A percentile compares a stretch with the other conserved stretches of the same genome.
Conservation (phyloP, 2,329 filamentous ascomycete genomes). For the Aspergillus tamarii region DNA sequence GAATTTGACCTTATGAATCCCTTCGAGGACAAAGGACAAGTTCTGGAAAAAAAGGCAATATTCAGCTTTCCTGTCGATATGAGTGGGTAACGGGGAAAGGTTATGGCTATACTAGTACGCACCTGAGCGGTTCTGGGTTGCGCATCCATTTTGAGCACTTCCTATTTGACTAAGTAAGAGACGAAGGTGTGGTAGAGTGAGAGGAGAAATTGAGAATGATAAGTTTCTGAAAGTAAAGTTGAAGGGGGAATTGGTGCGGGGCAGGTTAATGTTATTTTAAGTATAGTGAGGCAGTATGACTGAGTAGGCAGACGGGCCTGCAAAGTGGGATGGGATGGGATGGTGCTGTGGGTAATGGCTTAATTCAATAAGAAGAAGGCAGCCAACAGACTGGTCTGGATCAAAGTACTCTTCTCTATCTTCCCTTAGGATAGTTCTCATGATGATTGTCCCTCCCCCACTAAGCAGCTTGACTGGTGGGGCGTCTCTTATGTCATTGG, state of each 20-base stretch:
- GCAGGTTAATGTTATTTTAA: neutral
- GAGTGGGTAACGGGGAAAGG: neutral
- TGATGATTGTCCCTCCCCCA: neutral
- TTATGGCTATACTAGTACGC: neutral
- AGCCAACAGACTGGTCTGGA: neutral
- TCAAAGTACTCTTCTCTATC: neutral
- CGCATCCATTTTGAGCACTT: neutral
- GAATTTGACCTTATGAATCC: conserved; percentile 71
- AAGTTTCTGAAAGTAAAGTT: neutral
- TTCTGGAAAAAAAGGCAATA: conserved; percentile 57
- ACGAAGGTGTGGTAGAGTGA: neutral
- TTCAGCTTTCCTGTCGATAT: neutral
- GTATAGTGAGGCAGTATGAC: neutral
- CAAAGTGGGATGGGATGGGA: neutral
- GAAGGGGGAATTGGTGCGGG: neutral
- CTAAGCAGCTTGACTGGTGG: neutral
- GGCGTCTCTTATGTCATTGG: neutral
- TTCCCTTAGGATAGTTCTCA: neutral
- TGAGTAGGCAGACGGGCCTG: neutral
- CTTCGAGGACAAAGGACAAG: conserved; percentile 82
- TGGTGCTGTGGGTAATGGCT: neutral
- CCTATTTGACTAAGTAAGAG: neutral
- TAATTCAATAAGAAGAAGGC: neutral
- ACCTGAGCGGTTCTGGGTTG: neutral
- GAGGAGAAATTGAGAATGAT: neutral